Percentiles rank a stretch among this genome's conserved stretches.
Conservation (phyloP, 257 asterid species). For the Solanum tarijense region DNA sequence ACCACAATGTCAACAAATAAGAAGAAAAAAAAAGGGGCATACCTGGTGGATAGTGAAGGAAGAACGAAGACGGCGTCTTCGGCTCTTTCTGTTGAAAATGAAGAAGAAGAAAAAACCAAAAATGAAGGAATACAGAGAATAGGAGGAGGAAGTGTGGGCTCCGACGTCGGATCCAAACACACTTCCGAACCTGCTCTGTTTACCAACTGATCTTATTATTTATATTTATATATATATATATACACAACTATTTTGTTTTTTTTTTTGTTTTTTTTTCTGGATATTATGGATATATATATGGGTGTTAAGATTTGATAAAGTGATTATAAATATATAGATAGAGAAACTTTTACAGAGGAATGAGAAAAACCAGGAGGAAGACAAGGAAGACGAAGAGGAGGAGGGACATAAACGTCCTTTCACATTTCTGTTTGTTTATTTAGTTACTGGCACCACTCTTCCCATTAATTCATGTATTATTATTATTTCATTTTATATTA, state of each 20-base stretch:
- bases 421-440: background rate
- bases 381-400: background rate
- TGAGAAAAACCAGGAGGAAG: background rate
- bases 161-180: constrained; percentile 2
- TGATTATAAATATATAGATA: background rate
- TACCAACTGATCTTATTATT: background rate
- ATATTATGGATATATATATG: background rate
- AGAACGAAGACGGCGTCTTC: background rate
- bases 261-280: background rate
- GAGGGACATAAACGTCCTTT: background rate
- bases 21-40: background rate
- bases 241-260: background rate
- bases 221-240: background rate
- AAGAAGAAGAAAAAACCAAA: background rate
- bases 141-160: background rate
- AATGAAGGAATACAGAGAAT: background rate
- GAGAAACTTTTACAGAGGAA: background rate
- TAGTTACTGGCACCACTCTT: background rate
- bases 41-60: background rate
- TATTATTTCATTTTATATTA: no score
- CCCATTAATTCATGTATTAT: background rate
- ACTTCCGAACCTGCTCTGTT: constrained; percentile 1
- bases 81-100: background rate
- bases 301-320: background rate
- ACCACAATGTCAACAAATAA: background rate